A percentile compares a stretch with the other conserved stretches of the same genome.
phyloP scores from a whole-genome alignment of 305 asterid genomes.

The Plantago coronopus region DNA sequence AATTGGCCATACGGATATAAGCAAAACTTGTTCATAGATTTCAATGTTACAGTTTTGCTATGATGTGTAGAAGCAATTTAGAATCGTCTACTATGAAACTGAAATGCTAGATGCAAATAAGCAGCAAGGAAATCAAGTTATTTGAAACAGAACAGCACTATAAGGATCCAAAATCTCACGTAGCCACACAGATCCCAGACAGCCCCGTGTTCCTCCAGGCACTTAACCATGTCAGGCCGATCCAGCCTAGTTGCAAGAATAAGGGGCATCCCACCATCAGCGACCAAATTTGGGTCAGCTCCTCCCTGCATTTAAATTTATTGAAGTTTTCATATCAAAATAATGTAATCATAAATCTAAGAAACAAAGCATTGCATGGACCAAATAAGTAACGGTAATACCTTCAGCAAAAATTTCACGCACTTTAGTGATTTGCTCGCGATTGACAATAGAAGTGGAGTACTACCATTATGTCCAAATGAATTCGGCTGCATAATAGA shows the following conservation, averaged over 20 bases:
- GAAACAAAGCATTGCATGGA: not conserved
- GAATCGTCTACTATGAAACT: no score
- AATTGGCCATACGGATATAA: no score
- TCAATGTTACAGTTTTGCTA: no score
- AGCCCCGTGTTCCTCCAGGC: not conserved
- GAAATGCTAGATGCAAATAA: not conserved
- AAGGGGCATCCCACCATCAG: no score
- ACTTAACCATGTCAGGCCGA: not conserved
- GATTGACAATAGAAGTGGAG: slow-evolving; percentile 7
- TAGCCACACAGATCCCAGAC: not conserved
- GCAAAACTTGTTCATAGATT: no score
- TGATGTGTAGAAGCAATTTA: no score
- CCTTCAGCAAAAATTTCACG: slow-evolving; percentile 9
- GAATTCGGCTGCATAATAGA: slow-evolving; percentile 11
- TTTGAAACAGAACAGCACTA: no score
- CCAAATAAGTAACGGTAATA: not conserved
- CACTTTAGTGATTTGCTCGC: not conserved
- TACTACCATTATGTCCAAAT: not conserved
- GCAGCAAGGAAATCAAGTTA: not conserved
- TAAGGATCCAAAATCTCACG: not conserved
- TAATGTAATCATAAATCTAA: no score
- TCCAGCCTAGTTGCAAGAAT: no score
- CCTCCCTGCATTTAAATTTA: no score
- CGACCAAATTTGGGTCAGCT: no score
- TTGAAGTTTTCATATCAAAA: not conserved